Evolutionary conservation across 805 yeast species (phyloP), one percentile per base, ranked within the genome.

Genomic region (Monosporozyma aquatica): DNA sequence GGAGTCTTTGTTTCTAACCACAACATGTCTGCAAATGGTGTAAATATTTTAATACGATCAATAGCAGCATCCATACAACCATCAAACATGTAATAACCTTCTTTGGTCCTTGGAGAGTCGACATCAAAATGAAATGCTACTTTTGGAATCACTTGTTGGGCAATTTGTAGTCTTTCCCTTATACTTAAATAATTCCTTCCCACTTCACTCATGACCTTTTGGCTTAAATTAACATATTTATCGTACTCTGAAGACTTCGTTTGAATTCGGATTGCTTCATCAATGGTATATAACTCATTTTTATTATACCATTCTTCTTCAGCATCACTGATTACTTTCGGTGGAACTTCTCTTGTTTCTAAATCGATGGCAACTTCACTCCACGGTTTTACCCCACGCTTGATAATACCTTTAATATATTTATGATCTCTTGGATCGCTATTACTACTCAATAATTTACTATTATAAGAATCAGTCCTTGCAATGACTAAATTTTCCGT

Each of bases 1-100:
- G 83, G 83, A 3, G 70, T 67, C 55, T 76, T 75, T 28, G 82
- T 78, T 52, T 78, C 82, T 14, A 77, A 62, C 83, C 83, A 78
- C 18, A 78, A 56, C 54, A 75, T 55, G 44, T 77, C 83, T 10
- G 81, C 70, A 46, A 73, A 72, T 11, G 81, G 82, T 5, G 80
- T 76, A 55, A 65, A 78, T 1, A 68, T 67, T 22, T 75, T 54
- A 0, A 76, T 73, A 43, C 83, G 66, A 51, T 72, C 69, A 34
- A 77, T 60, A 3, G 82, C 82, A 18, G 70, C 69, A 32, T 71
- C 76, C 50, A 74, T 65, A 17, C 81, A 74, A 1, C 72, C 62
- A 43, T 67, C 57, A 45, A 68, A 69, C 49, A 71, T 66, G 51
- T 72, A 72, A 53, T 72, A 72, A 3, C 83, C 83, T 47, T 76